Evolutionary conservation across 768 basidiomycete species (phyloP).

Genomic region (Leccinum incarnatum): DNA sequence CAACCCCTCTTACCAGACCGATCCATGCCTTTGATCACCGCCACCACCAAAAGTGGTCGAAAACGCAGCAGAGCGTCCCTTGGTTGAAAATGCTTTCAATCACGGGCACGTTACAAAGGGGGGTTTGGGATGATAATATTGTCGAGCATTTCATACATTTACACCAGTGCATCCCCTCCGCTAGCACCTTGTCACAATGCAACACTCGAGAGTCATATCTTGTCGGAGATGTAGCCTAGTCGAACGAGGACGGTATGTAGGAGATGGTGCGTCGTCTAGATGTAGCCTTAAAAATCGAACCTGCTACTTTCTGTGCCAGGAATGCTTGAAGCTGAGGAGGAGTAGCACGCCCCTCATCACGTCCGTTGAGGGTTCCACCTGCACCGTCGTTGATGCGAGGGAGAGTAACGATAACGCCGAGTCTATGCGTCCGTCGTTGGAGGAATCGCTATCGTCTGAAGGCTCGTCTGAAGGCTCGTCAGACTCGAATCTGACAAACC

Average conservation of each 20-base stretch:
- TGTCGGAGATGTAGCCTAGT: conserved; percentile 31
- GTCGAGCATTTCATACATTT: conserved; percentile 29
- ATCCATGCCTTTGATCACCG: conserved; percentile 10
- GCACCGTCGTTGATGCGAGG: conserved; percentile 19
- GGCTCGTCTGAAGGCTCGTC: conserved; percentile 21
- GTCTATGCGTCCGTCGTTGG: conserved; percentile 15
- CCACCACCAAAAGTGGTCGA: conserved; percentile 25
- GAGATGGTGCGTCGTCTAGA: conserved; percentile 16
- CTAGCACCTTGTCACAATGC: conserved; percentile 28
- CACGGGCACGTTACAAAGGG: conserved; percentile 11
- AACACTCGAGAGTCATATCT: conserved; percentile 19
- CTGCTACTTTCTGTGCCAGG: conserved; percentile 26
- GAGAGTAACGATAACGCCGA: conserved; percentile 33
- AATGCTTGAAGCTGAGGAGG: conserved; percentile 30
- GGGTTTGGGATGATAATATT: conserved; percentile 21
- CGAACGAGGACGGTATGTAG: conserved; percentile 25
- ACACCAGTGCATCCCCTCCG: conserved; percentile 22
- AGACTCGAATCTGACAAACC: conserved; percentile 14
- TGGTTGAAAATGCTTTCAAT: conserved; percentile 21
- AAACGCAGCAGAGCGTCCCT: conserved; percentile 35
- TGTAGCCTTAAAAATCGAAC: conserved; percentile 18
- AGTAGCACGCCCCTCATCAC: conserved; percentile 29
- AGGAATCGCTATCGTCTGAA: conserved; percentile 3
- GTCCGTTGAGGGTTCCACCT: conserved; percentile 13
- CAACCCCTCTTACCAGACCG: conserved; percentile 12